Percentiles rank a stretch among this genome's conserved stretches.
These are phyloP conservation scores for Hemileccinum impolitum DNA, from an alignment of 768 basidiomycete genomes.

Conservation along the genomic window DNA sequence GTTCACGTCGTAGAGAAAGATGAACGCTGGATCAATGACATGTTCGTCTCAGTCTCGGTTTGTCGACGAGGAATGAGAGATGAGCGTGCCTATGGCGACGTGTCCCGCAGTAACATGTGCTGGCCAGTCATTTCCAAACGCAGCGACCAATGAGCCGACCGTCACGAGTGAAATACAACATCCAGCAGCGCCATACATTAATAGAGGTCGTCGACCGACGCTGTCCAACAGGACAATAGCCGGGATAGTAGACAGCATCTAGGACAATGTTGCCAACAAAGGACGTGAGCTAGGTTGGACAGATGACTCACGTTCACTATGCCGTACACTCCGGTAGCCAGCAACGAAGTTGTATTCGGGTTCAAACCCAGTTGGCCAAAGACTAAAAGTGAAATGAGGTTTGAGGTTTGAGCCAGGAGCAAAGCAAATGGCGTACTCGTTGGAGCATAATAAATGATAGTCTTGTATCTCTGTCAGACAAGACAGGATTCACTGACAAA, in stretches of 20 bases:
- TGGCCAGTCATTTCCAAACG: slow-evolving; percentile 29
- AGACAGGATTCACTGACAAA: background rate
- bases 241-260: slow-evolving; percentile 35
- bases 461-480: slow-evolving; percentile 15
- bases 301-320: slow-evolving; percentile 27
- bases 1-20: slow-evolving; percentile 38
- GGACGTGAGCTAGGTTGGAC: background rate
- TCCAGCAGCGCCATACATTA: slow-evolving; percentile 39
- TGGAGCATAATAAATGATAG: slow-evolving; percentile 28
- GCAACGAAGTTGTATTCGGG: slow-evolving; percentile 37
- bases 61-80: slow-evolving; percentile 11
- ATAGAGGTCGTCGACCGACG: slow-evolving; percentile 37
- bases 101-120: slow-evolving; percentile 26
- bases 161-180: slow-evolving; percentile 27
- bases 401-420: background rate
- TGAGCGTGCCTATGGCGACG: slow-evolving; percentile 25
- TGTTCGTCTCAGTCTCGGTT: slow-evolving; percentile 7
- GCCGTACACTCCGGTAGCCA: slow-evolving; percentile 42
- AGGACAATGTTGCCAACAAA: slow-evolving; percentile 3
- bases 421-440: slow-evolving; percentile 16
- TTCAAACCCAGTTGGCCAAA: slow-evolving; percentile 41
- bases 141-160: slow-evolving; percentile 29
- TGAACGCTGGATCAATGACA: slow-evolving; percentile 29
- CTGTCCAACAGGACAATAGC: slow-evolving; percentile 36
- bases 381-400: slow-evolving; percentile 28